phyloP scores from a whole-genome alignment of 176 grass and related monocot genomes.

The Aegilops bicornis region DNA sequence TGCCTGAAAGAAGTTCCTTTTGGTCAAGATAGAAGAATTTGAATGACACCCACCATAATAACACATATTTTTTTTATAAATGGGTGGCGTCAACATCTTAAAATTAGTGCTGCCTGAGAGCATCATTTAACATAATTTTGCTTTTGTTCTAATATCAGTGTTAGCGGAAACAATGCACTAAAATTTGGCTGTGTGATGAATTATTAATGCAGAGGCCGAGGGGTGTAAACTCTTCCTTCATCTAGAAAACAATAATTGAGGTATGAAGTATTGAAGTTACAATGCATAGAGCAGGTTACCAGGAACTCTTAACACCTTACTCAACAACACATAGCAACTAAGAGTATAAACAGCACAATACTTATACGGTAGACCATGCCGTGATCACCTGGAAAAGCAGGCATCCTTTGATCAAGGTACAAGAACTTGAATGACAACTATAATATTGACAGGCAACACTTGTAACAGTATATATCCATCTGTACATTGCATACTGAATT shows the following conservation, averaged over 20 bases:
- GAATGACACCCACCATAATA: neutral
- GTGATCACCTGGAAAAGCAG: neutral
- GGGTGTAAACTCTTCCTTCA: neutral
- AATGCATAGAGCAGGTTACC: neutral
- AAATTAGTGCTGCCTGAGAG: neutral
- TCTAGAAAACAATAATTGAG: neutral
- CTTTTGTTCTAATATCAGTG: neutral
- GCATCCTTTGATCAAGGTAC: neutral
- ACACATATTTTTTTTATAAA: neutral
- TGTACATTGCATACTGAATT: neutral
- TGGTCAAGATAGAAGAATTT: neutral
- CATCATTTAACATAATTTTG: neutral
- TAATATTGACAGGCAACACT: neutral
- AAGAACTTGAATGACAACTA: neutral
- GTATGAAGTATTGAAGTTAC: neutral
- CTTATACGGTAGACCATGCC: neutral
- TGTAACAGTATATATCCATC: neutral
- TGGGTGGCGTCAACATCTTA: neutral
- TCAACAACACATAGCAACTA: neutral
- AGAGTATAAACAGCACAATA: neutral
- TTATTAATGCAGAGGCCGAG: neutral
- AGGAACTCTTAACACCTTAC: neutral
- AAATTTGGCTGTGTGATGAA: neutral
- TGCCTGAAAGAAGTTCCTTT: conserved; percentile 12
- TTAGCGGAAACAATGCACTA: neutral